phyloP scores from a whole-genome alignment of 1,284 basidiomycete species.

The Exsudoporus floridanus region DNA sequence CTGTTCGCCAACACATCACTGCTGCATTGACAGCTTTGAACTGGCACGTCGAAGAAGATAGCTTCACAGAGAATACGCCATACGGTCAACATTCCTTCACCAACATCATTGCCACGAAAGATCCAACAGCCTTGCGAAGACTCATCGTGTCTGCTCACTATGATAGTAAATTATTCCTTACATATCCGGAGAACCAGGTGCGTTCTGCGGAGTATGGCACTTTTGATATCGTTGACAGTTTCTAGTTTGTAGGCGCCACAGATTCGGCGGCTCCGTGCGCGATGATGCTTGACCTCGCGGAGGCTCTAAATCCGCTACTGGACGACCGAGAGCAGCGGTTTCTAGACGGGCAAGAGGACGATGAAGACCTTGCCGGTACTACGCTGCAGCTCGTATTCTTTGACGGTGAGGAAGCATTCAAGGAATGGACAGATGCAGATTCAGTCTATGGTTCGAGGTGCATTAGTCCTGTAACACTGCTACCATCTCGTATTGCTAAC shows the following conservation, averaged over 20 bases:
- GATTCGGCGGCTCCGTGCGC: conserved; percentile 97
- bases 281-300: conserved; percentile 88
- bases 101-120: conserved; percentile 94
- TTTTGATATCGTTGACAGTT: conserved; percentile 5
- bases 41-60: conserved; percentile 86
- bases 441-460: conserved; percentile 93
- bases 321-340: conserved; percentile 59
- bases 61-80: conserved; percentile 81
- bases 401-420: conserved; percentile 97
- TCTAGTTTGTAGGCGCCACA: conserved; percentile 93
- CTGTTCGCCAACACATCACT: conserved; percentile 77
- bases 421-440: conserved; percentile 86
- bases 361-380: conserved; percentile 76
- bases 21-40: conserved; percentile 65
- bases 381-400: conserved; percentile 97
- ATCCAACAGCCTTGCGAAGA: conserved; percentile 77
- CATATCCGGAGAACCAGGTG: conserved; percentile 72
- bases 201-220: conserved; percentile 18
- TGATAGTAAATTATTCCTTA: conserved; percentile 89
- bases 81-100: conserved; percentile 80
- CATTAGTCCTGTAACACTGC: neutral
- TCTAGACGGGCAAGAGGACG: conserved; percentile 59
- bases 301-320: conserved; percentile 72
- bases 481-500: neutral
- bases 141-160: conserved; percentile 93